phyloP scores from a whole-genome alignment of 2,329 filamentous ascomycete species.

The Cephalotrichum gorgonifer region DNA sequence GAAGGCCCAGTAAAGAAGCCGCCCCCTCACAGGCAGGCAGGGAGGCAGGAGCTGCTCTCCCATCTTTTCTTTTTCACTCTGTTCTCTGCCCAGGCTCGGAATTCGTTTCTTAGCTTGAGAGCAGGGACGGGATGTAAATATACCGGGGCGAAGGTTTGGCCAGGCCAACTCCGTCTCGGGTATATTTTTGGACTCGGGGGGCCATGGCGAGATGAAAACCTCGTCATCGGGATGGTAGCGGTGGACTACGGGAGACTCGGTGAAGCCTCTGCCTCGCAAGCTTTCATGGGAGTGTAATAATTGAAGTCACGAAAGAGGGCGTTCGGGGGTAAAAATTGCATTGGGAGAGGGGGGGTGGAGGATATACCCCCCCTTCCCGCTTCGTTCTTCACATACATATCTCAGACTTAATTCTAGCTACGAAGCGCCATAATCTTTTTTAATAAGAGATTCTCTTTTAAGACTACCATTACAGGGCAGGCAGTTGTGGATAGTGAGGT shows the following conservation, averaged over 20 bases:
- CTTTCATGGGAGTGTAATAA: background rate
- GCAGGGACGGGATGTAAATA: background rate
- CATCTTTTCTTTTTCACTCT: too few species aligned
- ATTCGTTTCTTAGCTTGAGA: background rate
- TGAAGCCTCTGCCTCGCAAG: background rate
- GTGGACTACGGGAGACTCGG: too few species aligned
- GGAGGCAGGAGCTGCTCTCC: too few species aligned
- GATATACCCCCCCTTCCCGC: background rate
- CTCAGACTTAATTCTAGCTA: slow-evolving; percentile 3
- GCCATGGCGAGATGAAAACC: too few species aligned
- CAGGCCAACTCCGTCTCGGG: too few species aligned
- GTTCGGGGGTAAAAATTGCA: slow-evolving; percentile 2
- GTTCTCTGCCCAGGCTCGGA: background rate
- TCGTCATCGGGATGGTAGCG: too few species aligned
- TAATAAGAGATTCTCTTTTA: slow-evolving; percentile 8
- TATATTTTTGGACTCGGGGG: too few species aligned
- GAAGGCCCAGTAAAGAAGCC: slow-evolving; percentile 61
- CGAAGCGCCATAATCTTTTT: slow-evolving; percentile 4
- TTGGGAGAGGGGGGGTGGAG: too few species aligned
- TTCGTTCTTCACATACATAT: slow-evolving; percentile 3
- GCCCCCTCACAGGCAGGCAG: too few species aligned
- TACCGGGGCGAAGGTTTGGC: background rate
- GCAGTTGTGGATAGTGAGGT: background rate
- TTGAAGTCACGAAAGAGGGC: background rate
- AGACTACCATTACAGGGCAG: background rate